phyloP scores from a whole-genome alignment of 352 stramenopile genomes.

The Plasmopara viticola region DNA sequence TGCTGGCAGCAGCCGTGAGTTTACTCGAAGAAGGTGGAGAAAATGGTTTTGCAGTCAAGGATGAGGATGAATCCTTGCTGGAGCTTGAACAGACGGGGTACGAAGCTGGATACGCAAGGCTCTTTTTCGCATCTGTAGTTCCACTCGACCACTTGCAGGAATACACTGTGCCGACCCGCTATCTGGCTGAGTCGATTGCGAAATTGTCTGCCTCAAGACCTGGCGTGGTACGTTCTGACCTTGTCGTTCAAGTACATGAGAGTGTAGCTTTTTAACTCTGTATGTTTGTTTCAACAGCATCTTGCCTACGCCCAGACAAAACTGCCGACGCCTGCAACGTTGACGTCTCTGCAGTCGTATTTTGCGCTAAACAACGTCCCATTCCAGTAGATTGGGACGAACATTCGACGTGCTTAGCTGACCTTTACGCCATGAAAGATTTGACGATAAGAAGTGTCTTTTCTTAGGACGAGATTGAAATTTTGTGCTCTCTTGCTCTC shows the following conservation, averaged over 20 bases:
- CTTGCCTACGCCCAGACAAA: conserved; percentile 41
- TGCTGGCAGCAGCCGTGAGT: conserved; percentile 40
- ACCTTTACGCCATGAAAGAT: conserved; percentile 1
- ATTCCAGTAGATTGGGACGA: conserved; percentile 45
- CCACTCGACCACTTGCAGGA: conserved; percentile 84
- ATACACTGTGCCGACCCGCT: conserved; percentile 51
- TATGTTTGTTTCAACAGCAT: conserved; percentile 32
- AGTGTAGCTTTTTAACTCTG: conserved; percentile 7
- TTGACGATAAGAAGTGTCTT: conserved; percentile 20
- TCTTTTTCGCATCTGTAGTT: conserved; percentile 88
- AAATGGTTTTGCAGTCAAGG: conserved; percentile 42
- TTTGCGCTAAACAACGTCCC: conserved; percentile 59
- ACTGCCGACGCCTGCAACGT: conserved; percentile 25
- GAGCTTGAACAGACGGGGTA: conserved; percentile 85
- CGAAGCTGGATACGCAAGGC: conserved; percentile 90
- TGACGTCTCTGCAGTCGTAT: conserved; percentile 42
- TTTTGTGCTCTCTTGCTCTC: conserved; percentile 4
- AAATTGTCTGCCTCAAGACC: conserved; percentile 62
- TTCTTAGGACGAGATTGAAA: conserved; percentile 10
- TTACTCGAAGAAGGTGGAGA: conserved; percentile 68
- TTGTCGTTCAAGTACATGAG: not conserved
- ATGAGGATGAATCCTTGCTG: conserved; percentile 76
- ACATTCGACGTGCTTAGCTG: not conserved
- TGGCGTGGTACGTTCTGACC: conserved; percentile 45
- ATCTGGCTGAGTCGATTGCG: conserved; percentile 56